Percentiles rank a stretch among this genome's conserved stretches.
Evolutionary conservation across 2,329 filamentous ascomycete species (phyloP).

Genomic region (Trichoderma sp.): DNA sequence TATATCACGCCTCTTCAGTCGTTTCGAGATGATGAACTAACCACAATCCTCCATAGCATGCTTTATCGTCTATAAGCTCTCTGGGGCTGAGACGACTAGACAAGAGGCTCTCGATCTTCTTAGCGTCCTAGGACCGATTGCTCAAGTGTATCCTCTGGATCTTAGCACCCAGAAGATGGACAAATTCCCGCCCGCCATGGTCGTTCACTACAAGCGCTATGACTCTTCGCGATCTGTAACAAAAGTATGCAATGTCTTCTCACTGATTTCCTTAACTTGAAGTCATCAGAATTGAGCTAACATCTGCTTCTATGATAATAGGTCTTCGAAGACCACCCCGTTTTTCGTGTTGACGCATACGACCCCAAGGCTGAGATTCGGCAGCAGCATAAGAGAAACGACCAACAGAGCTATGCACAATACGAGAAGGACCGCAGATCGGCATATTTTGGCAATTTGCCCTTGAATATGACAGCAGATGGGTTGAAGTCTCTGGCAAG

Average conservation of each 20-base stretch:
- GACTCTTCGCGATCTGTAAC: conserved; percentile 45
- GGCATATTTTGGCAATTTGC: conserved; percentile 47
- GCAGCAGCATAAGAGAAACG: conserved; percentile 5
- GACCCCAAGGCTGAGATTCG: conserved; percentile 27
- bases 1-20: background rate
- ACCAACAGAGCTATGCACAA: conserved; percentile 23
- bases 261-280: background rate
- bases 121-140: conserved; percentile 42
- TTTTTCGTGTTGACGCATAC: conserved; percentile 25
- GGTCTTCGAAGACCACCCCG: conserved; percentile 30
- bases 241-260: conserved; percentile 31
- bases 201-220: conserved; percentile 51
- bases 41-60: conserved; percentile 36
- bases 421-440: conserved; percentile 46
- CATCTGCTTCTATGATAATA: background rate
- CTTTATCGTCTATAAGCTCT: conserved; percentile 45
- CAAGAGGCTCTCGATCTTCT: conserved; percentile 46
- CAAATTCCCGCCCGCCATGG: conserved; percentile 37
- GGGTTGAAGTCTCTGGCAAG: conserved; percentile 38
- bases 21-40: conserved; percentile 20
- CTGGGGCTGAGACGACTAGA: conserved; percentile 36
- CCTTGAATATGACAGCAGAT: conserved; percentile 35
- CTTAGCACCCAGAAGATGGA: conserved; percentile 37
- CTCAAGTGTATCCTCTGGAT: conserved; percentile 25
- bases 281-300: background rate